These are phyloP conservation scores for Solanum arcanum DNA, from an alignment of 257 asterid species.

Conservation along the genomic window DNA sequence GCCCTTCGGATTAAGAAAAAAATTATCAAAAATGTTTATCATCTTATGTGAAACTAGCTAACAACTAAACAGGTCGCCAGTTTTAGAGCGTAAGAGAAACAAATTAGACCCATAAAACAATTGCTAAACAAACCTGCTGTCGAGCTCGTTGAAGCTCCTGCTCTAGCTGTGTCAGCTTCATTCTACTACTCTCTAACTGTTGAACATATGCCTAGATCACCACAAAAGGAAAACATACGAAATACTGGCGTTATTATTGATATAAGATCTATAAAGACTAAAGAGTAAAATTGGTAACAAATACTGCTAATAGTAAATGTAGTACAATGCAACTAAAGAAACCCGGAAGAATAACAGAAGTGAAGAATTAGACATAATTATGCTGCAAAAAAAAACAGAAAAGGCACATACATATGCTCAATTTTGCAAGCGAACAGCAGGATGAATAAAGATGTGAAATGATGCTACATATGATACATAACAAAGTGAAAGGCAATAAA, in stretches of 20 bases:
- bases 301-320: neutral
- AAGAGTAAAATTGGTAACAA: neutral
- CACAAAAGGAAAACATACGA: constrained; percentile 1
- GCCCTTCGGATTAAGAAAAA: constrained; percentile 45
- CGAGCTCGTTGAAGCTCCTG: constrained; percentile 99
- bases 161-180: constrained; percentile 97
- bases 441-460: neutral
- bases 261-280: neutral
- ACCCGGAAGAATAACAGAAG: neutral
- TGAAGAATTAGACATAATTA: neutral
- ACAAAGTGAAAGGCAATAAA: neutral
- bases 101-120: neutral
- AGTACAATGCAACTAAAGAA: neutral
- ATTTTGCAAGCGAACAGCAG: neutral
- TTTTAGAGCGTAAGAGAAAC: neutral
- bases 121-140: constrained; percentile 57
- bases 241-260: neutral
- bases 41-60: neutral
- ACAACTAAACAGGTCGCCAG: neutral
- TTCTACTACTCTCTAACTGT: constrained; percentile 95
- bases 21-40: neutral
- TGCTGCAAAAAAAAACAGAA: neutral
- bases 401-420: neutral
- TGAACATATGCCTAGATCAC: constrained; percentile 80
- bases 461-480: neutral